phyloP scores from a whole-genome alignment of 2,329 filamentous ascomycete species.

The Talaromyces sp. region DNA sequence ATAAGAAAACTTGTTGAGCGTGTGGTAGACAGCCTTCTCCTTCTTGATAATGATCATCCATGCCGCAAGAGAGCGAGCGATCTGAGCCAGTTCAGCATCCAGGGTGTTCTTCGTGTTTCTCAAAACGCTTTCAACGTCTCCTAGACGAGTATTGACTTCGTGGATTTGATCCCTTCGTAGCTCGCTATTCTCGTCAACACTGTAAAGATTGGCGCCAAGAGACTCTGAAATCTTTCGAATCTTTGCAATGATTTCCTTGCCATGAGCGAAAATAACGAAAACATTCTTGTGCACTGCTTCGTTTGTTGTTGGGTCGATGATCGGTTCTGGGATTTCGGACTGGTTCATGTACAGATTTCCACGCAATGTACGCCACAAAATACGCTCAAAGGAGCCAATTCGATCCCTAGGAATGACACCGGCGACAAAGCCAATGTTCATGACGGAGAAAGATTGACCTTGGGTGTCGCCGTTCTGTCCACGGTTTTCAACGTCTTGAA shows the following conservation, averaged over 20 bases:
- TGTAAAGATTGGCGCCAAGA: constrained; percentile 90
- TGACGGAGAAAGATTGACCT: constrained; percentile 85
- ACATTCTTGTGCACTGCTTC: constrained; percentile 95
- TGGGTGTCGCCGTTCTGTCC: constrained; percentile 57
- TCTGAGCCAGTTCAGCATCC: constrained; percentile 86
- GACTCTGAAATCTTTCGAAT: constrained; percentile 99
- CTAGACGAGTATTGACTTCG: constrained; percentile 89
- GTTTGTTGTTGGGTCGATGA: constrained; percentile 87
- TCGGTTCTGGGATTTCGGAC: constrained; percentile 90
- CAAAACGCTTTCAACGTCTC: constrained; percentile 86
- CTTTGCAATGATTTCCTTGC: constrained; percentile 96
- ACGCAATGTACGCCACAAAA: constrained; percentile 92
- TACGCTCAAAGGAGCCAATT: constrained; percentile 92
- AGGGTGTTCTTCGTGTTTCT: constrained; percentile 93
- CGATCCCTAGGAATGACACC: constrained; percentile 91
- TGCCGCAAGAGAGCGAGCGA: constrained; percentile 82
- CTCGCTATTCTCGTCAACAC: constrained; percentile 95
- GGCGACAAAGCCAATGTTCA: constrained; percentile 98
- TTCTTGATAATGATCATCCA: constrained; percentile 99
- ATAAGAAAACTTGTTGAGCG: constrained; percentile 93
- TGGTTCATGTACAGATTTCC: constrained; percentile 99
- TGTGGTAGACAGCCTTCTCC: constrained; percentile 96
- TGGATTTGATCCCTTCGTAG: constrained; percentile 92
- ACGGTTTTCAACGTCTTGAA: constrained; percentile 81
- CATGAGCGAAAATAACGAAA: constrained; percentile 98